Base-by-base conservation (phyloP, 768 basidiomycete species). In the Sporobolomyces roseus region DNA sequence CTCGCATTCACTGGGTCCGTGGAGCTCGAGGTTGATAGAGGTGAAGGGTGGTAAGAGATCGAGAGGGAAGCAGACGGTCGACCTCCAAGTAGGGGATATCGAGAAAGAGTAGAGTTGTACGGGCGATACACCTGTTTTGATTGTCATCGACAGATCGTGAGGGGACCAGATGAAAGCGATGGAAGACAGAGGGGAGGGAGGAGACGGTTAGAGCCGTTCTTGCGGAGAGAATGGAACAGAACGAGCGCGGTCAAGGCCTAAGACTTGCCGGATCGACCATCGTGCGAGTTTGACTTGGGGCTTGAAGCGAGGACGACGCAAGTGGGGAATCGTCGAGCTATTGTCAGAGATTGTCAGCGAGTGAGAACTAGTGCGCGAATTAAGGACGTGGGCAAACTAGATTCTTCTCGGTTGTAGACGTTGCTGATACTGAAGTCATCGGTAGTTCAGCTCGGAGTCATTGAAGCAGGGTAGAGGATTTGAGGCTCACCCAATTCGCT, bases 41-140 rank as follows among this genome's bases (percentile, higher is more conserved):
- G 32, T 19, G 54, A 23, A 46, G 23, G 56, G 5, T 29, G n/a
- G 25, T 19, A 25, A 13, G 56, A 25, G 41, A 58, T 29, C 27
- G 33, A 58, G 1, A 48, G 61, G 32, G n/a, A 58, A 6, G 56
- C 29, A 25, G 49, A 45, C 0, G 62, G 38, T 7, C 62, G 61
- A 10, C 50, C 27, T 2, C 58, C 58, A 17, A 60, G 58, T 45
- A 69, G 61, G 21, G 67, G 67, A 25, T 53, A 69, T 1, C 67
- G 67, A 21, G 67, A 59, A 3, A 69, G 53, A 4, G 67, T 63
- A 13, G 67, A 69, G 4, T 25, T 10, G 62, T 69, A 69, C 0
- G 67, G 67, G 41, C 67, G 67, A 51, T 63, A 69, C 2, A 64
- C 62, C 67, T 69, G 62, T 25, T 16, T 36, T 19, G n/a, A n/a